A percentile compares a stretch with the other conserved stretches of the same genome.
Evolutionary conservation across 371 early-diverging fungal genomes (phyloP).

Genomic region (Mycotypha africana): DNA sequence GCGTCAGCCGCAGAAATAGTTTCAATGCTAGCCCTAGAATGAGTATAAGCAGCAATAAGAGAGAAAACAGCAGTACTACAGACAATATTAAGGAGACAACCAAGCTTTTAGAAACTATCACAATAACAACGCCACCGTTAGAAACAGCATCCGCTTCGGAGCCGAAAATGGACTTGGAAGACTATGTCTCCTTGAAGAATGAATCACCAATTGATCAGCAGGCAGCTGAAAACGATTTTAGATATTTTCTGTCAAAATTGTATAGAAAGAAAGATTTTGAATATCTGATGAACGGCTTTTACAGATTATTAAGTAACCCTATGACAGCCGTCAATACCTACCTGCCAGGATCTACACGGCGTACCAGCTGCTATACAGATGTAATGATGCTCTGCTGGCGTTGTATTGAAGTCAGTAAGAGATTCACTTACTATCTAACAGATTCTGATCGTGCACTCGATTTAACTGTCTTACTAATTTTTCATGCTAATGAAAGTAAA

Average conservation of each 20-base stretch:
- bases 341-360: constrained; percentile 75
- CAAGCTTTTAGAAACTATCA: constrained; percentile 13
- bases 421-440: constrained; percentile 62
- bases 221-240: constrained; percentile 56
- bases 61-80: too few species aligned
- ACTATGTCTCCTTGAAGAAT: too few species aligned
- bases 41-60: too few species aligned
- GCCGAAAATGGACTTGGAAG: too few species aligned
- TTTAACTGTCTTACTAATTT: constrained; percentile 57
- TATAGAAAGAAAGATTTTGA: constrained; percentile 77
- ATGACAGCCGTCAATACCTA: constrained; percentile 75
- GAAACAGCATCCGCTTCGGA: too few species aligned
- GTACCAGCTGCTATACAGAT: constrained; percentile 63
- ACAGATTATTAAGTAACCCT: constrained; percentile 73
- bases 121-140: constrained; percentile 3
- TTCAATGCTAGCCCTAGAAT: too few species aligned
- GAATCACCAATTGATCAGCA: neutral
- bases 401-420: constrained; percentile 71
- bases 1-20: too few species aligned
- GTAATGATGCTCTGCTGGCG: constrained; percentile 84
- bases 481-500: constrained; percentile 61
- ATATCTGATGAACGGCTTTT: constrained; percentile 66
- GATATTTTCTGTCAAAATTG: constrained; percentile 68
- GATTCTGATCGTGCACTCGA: constrained; percentile 68
- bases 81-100: constrained; percentile 18